phyloP scores from a whole-genome alignment of 1,284 basidiomycete genomes.

The Leccinum subrobustum region DNA sequence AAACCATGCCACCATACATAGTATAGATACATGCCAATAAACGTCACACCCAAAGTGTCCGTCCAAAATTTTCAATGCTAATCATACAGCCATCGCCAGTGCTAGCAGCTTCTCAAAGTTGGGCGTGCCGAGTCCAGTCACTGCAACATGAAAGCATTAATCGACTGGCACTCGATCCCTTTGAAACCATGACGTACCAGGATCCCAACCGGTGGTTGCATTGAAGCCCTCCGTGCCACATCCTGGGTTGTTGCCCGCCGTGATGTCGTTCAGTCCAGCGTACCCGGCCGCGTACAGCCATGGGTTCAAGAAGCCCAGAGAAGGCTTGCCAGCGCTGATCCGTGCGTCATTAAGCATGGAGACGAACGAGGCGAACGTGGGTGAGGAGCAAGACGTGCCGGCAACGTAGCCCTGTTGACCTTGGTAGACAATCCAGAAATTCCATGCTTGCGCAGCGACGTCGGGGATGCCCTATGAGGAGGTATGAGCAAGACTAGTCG shows the following conservation, averaged over 20 bases:
- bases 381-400: slow-evolving; percentile 50
- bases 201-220: slow-evolving; percentile 48
- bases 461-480: slow-evolving; percentile 52
- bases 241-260: slow-evolving; percentile 51
- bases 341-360: slow-evolving; percentile 63
- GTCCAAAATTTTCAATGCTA: not conserved
- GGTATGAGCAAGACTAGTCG: slow-evolving; percentile 34
- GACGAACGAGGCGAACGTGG: slow-evolving; percentile 37
- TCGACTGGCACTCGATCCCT: not conserved
- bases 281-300: slow-evolving; percentile 46
- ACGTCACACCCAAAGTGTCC: not conserved
- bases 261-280: slow-evolving; percentile 50
- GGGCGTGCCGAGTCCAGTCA: slow-evolving; percentile 51
- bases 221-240: slow-evolving; percentile 55
- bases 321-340: slow-evolving; percentile 38
- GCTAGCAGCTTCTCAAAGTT: slow-evolving; percentile 36
- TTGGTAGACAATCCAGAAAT: slow-evolving; percentile 14
- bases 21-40: not conserved
- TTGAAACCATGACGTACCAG: slow-evolving; percentile 28
- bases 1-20: not conserved
- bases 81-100: not conserved
- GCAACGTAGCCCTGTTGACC: slow-evolving; percentile 18
- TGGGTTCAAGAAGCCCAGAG: slow-evolving; percentile 63
- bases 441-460: slow-evolving; percentile 50
- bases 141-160: slow-evolving; percentile 15